A percentile compares a stretch with the other conserved stretches of the same genome.
phyloP scores from a whole-genome alignment of 1,139 yeast genomes.

The Sugiyamaella japonica region DNA sequence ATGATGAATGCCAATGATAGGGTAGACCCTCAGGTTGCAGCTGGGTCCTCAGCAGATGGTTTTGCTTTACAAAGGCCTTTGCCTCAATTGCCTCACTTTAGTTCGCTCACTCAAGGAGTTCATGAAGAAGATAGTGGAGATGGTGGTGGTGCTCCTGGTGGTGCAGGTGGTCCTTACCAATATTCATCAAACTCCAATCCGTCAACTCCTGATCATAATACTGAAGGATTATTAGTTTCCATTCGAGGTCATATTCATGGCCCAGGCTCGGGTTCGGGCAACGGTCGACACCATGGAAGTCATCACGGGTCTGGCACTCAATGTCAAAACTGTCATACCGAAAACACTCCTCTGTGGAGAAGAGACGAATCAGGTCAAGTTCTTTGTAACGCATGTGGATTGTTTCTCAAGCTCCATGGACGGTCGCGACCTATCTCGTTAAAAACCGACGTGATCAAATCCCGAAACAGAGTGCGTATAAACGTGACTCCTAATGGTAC shows the following conservation, averaged over 20 bases:
- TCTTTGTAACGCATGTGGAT: slow-evolving; percentile 92
- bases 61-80: not conserved
- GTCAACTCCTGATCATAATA: not conserved
- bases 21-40: not conserved
- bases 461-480: slow-evolving; percentile 66
- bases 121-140: not conserved
- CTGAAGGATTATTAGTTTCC: not conserved
- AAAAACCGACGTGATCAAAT: slow-evolving; percentile 88
- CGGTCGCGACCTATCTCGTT: slow-evolving; percentile 87
- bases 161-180: not conserved
- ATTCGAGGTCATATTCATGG: slow-evolving; percentile 4
- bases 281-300: slow-evolving; percentile 17
- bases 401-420: slow-evolving; percentile 86
- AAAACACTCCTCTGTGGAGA: slow-evolving; percentile 94
- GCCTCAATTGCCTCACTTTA: slow-evolving; percentile 12
- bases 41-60: no score
- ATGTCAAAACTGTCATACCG: slow-evolving; percentile 88
- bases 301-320: slow-evolving; percentile 31
- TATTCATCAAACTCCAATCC: not conserved
- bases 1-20: not conserved
- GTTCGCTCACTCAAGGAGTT: slow-evolving; percentile 9
- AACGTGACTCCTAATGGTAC: slow-evolving; percentile 13
- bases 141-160: not conserved
- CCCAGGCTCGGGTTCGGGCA: slow-evolving; percentile 8
- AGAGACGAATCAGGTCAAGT: slow-evolving; percentile 93